phyloP scores from a whole-genome alignment of 2,329 filamentous ascomycete genomes.

The Waltergamsia citrina region DNA sequence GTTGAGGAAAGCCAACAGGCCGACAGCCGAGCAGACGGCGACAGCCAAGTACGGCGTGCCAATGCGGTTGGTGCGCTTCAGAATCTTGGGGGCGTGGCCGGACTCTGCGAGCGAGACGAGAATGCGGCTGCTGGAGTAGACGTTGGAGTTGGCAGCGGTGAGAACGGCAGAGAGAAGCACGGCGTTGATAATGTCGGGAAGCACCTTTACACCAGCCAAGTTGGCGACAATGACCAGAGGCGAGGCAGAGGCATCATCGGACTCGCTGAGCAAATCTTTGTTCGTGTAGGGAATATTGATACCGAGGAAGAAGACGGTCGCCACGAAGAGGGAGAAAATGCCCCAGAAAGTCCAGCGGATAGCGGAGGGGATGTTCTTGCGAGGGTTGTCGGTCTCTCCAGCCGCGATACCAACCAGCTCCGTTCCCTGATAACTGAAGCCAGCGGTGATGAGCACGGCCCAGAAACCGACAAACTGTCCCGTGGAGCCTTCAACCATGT shows the following conservation, averaged over 20 bases:
- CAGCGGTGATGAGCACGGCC: constrained; percentile 53
- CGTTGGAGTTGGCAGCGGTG: constrained; percentile 68
- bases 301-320: constrained; percentile 60
- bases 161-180: constrained; percentile 70
- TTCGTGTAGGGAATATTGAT: constrained; percentile 59
- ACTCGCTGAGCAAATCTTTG: constrained; percentile 36
- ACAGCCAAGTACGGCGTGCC: constrained; percentile 58
- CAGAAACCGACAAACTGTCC: constrained; percentile 62
- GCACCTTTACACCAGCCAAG: constrained; percentile 52
- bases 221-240: constrained; percentile 53
- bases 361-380: constrained; percentile 61
- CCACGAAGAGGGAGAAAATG: constrained; percentile 60
- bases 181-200: constrained; percentile 66
- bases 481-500: constrained; percentile 40
- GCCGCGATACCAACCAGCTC: constrained; percentile 73
- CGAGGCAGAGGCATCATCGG: constrained; percentile 52
- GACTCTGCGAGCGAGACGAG: constrained; percentile 57
- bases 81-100: constrained; percentile 49
- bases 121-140: constrained; percentile 63
- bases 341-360: constrained; percentile 70
- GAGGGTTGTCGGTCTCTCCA: constrained; percentile 64
- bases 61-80: constrained; percentile 47
- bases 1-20: constrained; percentile 60
- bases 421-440: constrained; percentile 63
- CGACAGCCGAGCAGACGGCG: constrained; percentile 40